phyloP scores from a whole-genome alignment of 2,329 filamentous ascomycete species.

The Xylaria hypoxylon region DNA sequence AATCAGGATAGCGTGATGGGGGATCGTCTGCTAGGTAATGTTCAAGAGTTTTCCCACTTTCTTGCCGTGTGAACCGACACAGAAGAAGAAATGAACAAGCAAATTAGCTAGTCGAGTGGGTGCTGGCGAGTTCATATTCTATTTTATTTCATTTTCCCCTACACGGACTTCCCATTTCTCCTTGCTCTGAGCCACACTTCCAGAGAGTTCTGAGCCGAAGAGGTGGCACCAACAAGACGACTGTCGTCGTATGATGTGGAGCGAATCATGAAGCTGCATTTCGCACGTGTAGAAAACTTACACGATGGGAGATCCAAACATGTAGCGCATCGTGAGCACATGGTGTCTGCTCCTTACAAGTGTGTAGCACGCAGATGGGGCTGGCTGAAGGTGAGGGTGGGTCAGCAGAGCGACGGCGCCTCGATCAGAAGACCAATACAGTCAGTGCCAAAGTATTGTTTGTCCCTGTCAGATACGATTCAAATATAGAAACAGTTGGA shows the following conservation, averaged over 20 bases:
- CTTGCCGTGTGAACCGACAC: slow-evolving; percentile 18
- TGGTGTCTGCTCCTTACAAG: slow-evolving; percentile 20
- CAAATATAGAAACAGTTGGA: background rate
- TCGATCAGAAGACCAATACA: slow-evolving; percentile 30
- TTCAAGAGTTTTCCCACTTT: background rate
- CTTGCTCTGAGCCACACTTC: background rate
- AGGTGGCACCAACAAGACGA: slow-evolving; percentile 35
- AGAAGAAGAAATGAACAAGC: slow-evolving; percentile 4
- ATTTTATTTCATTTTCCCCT: background rate
- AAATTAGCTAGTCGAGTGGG: background rate
- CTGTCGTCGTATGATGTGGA: slow-evolving; percentile 29
- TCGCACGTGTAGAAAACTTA: slow-evolving; percentile 45
- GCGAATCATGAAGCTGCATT: slow-evolving; percentile 46
- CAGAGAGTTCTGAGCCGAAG: background rate
- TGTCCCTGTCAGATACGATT: background rate
- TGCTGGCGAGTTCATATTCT: slow-evolving; percentile 17
- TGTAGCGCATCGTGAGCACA: slow-evolving; percentile 26
- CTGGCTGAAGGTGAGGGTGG: slow-evolving; percentile 9
- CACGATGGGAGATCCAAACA: slow-evolving; percentile 19
- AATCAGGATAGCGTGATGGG: slow-evolving; percentile 18
- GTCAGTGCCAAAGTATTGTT: background rate
- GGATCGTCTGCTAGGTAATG: slow-evolving; percentile 22
- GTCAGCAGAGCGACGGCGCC: slow-evolving; percentile 22
- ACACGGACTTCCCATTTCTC: background rate
- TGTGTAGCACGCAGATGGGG: slow-evolving; percentile 15